Base-by-base conservation (phyloP, 345 rosid species). In the Gossypium raimondii region DNA sequence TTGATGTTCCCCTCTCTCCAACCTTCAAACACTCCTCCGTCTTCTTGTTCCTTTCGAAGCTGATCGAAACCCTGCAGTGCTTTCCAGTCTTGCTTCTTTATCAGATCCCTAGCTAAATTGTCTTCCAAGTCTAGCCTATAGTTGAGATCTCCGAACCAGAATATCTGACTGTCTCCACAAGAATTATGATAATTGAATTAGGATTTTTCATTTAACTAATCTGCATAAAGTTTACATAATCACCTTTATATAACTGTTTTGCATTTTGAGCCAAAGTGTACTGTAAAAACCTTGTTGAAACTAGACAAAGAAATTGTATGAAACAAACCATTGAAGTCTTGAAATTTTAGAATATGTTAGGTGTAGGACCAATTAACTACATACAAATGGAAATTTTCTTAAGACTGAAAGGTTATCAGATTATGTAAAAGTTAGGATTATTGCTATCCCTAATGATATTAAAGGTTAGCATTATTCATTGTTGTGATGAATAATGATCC, bases 91-190 rank as follows among this genome's bases (percentile, higher is more conserved):
- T 86, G 86, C 81, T 80, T 82, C 76, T 70, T 77, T 76, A 90
- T 84, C 76, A 88, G 82, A 67, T 74, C 50, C 76, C 92, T 82
- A 41, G 95, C 91, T 45, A 78, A 72, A 53, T 78, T 78, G 77
- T 90, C 88, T 79, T 87, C 90, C 79, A 87, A 68, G 82, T 77
- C 81, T 71, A 90, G 53, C 82, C 93, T 84, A 51, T 90, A 90
- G 85, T 90, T 90, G 73, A 90, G 91, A 78, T 90, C 93, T 67
- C 95, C 95, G 9, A 90, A 87, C 95, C 91, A 90, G 81, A 90
- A 90, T 77, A 90, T 88, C 67, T 76, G 86, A 77, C 95, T 90
- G 86, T 55, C 17, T 74, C 62, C 81, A 45, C 52, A 70, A 72
- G n/a, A 55, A 72, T 13, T 62, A 78, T n/a, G 47, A 17, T 25